Evolutionary conservation across 192 early-diverging fungal genomes (phyloP), one percentile per base, ranked within the genome.

Genomic region (Entomortierella chlamydospora): DNA sequence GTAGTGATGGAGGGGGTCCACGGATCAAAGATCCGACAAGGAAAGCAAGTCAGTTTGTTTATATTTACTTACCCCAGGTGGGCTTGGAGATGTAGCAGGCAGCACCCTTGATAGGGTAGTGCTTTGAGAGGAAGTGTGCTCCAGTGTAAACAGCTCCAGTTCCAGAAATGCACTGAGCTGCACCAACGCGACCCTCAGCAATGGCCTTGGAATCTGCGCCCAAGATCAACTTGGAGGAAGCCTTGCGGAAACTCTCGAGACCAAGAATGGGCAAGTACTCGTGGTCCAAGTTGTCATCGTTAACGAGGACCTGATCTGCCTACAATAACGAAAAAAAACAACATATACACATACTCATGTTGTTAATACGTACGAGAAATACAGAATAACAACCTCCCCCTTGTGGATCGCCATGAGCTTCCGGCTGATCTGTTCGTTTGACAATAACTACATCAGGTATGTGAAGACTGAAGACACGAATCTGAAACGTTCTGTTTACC

Each of bases 221-320:
- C 29, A 98, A 85, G 52, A 98, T 95, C 55, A 99, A 85, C 63
- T 83, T 87, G 41, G 88, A 87, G 1, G 96, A 91, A n/a, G 94
- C 95, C 55, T 85, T 82, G 33, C 90, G 95, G 82, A 95, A 96
- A 20, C 87, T 68, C 2, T 88, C 83, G 18, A 94, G 85, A 33
- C 98, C 98, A 53, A 90, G 92, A 72, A 98, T 96, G 50, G 92
- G 88, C 57, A 95, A 86, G 80, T 99, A 99, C 85, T 99, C 98
- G 87, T 99, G 97, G 83, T 98, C 93, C 64, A 89, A 62, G 37
- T 53, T 74, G 13, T 89, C 81, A 77, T 98, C 91, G 23, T 88
- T 71, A 37, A 91, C 74, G 37, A 99, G 72, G 39, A 86, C 86
- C 34, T 84, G 72, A 81, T 98, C 93, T 49, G 95, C 97, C 93